A percentile compares a stretch with the other conserved stretches of the same genome.
Evolutionary conservation across 371 early-diverging fungal species (phyloP).

Genomic region (Umbelopsis sp.): DNA sequence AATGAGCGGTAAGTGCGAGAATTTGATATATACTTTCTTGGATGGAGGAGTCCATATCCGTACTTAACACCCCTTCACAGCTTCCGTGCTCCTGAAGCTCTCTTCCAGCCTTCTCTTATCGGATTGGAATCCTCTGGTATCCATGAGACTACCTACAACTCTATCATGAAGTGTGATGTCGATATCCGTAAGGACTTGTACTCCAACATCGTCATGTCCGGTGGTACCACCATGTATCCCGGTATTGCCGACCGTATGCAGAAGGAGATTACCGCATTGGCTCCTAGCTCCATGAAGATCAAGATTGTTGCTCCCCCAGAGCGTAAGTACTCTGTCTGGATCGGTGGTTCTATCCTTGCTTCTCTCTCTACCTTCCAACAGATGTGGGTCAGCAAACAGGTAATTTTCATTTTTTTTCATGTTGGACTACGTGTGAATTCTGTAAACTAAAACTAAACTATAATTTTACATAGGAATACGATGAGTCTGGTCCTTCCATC

Average conservation of each 20-base stretch:
- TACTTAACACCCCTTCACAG: conserved; percentile 25
- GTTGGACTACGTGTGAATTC: too few relatives aligned
- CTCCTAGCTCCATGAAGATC: conserved; percentile 99
- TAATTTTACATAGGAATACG: conserved; percentile 96
- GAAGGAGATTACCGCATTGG: conserved; percentile 98
- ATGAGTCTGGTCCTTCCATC: conserved; percentile 97
- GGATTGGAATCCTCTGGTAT: conserved; percentile 94
- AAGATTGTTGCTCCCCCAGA: conserved; percentile 99
- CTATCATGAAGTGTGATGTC: conserved; percentile 98
- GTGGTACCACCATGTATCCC: conserved; percentile 95
- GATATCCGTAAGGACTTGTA: conserved; percentile 98
- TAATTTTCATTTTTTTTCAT: neutral
- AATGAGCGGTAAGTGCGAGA: conserved; percentile 77
- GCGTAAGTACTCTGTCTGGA: conserved; percentile 99
- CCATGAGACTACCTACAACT: conserved; percentile 95
- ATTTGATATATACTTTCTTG: neutral
- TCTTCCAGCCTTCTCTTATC: conserved; percentile 97
- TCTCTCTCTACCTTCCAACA: conserved; percentile 99
- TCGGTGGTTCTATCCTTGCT: conserved; percentile 99
- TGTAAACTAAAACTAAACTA: conserved; percentile 48
- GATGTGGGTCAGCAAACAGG: conserved; percentile 84
- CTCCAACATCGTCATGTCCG: conserved; percentile 91
- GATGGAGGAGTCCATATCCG: conserved; percentile 9
- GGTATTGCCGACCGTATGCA: conserved; percentile 98
- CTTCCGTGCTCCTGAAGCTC: conserved; percentile 98